Conservation (phyloP, 352 stramenopile genomes). For the Phytophthora multivora region DNA sequence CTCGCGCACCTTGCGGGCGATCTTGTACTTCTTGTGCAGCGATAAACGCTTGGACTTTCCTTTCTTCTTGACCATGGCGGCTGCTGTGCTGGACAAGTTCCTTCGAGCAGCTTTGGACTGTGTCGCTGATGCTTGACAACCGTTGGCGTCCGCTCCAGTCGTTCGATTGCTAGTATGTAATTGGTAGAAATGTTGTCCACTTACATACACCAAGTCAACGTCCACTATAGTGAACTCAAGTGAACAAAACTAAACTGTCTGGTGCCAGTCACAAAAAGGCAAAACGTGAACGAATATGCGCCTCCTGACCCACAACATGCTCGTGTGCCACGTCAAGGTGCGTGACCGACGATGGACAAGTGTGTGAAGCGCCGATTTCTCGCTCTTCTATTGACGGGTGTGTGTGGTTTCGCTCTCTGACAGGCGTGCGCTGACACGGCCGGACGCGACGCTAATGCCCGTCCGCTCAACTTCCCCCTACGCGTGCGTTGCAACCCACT, state of each 20-base stretch:
- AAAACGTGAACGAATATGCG: constrained; percentile 54
- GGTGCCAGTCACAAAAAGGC: background rate
- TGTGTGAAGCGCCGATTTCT: background rate
- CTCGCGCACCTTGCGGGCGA: constrained; percentile 91
- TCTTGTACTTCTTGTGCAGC: constrained; percentile 99
- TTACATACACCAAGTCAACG: constrained; percentile 21
- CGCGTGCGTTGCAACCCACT: constrained; percentile 33
- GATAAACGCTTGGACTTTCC: constrained; percentile 97
- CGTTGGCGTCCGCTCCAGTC: constrained; percentile 40
- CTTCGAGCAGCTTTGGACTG: no score
- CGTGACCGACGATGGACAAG: background rate
- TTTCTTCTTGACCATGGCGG: constrained; percentile 99
- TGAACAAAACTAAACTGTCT: background rate
- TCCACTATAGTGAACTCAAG: constrained; percentile 10
- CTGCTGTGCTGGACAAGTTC: no score
- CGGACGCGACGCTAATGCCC: constrained; percentile 54
- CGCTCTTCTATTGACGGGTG: background rate
- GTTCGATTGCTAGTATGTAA: constrained; percentile 27
- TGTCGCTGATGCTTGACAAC: constrained; percentile 12
- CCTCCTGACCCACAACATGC: constrained; percentile 89
- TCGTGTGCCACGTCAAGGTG: constrained; percentile 87
- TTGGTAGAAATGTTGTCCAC: constrained; percentile 26
- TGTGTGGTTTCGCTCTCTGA: background rate
- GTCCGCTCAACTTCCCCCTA: constrained; percentile 84
- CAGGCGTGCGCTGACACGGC: constrained; percentile 80